Percentiles rank a stretch among this genome's conserved stretches.
Conservation (phyloP, 202 grass and related monocot species). For the Schoenoplectus tabernaemontani region DNA sequence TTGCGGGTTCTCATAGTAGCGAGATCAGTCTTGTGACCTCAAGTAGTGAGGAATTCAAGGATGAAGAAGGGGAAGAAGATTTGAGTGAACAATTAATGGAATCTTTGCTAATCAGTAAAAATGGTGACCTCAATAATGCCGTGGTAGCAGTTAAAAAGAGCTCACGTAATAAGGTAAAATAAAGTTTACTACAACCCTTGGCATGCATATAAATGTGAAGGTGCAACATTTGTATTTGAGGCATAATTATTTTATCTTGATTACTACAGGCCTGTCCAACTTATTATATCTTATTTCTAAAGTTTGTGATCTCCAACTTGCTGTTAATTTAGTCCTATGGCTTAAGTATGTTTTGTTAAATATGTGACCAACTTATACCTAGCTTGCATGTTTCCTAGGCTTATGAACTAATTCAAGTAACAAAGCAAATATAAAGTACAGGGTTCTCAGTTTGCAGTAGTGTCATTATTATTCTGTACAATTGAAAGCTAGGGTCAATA, state of each 20-base stretch:
- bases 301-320: not conserved
- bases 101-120: constrained; percentile 13
- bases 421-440: not conserved
- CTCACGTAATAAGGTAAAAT: constrained; percentile 7
- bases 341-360: not conserved
- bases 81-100: constrained; percentile 23
- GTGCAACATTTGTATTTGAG: too few relatives aligned
- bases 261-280: too few relatives aligned
- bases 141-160: not conserved
- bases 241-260: too few relatives aligned
- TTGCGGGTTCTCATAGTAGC: constrained; percentile 4
- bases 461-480: not conserved
- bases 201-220: not conserved
- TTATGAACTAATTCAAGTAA: not conserved
- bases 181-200: not conserved
- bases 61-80: constrained; percentile 9
- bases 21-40: not conserved
- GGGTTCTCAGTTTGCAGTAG: not conserved
- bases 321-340: not conserved
- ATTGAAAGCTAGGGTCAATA: not conserved
- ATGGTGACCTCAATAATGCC: not conserved
- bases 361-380: not conserved
- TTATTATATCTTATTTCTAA: too few relatives aligned
- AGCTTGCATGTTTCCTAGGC: not conserved
- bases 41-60: constrained; percentile 19